Conservation (phyloP, 495 filamentous ascomycete genomes). For the Xylaria flabelliformis region DNA sequence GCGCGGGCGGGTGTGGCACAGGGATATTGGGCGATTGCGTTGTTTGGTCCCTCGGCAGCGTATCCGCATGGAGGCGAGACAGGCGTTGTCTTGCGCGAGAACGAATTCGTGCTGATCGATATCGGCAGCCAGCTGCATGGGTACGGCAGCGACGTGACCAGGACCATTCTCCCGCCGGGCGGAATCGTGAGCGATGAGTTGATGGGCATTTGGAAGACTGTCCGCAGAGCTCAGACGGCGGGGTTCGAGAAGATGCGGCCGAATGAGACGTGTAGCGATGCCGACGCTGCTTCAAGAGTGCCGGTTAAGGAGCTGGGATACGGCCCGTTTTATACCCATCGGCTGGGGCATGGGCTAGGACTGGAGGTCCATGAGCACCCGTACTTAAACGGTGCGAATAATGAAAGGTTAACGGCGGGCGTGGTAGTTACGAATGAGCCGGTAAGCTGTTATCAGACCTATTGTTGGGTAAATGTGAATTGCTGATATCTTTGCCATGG, state of each 20-base stretch:
- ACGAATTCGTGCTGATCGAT: slow-evolving; percentile 41
- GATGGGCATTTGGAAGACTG: slow-evolving; percentile 36
- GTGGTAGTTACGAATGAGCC: slow-evolving; percentile 41
- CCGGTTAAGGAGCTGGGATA: slow-evolving; percentile 33
- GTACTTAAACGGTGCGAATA: slow-evolving; percentile 42
- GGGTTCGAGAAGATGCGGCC: slow-evolving; percentile 31
- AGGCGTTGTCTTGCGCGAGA: slow-evolving; percentile 30
- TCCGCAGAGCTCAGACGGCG: slow-evolving; percentile 32
- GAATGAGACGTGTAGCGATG: slow-evolving; percentile 33
- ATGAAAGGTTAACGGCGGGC: slow-evolving; percentile 34
- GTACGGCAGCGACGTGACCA: slow-evolving; percentile 41
- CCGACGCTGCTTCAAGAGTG: slow-evolving; percentile 35
- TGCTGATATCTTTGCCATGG: background rate
- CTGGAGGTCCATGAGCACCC: slow-evolving; percentile 42
- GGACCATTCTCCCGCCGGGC: slow-evolving; percentile 35
- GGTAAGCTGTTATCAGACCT: slow-evolving; percentile 24
- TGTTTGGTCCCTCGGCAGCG: slow-evolving; percentile 38
- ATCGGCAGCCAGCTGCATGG: slow-evolving; percentile 39
- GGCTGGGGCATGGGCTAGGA: slow-evolving; percentile 39
- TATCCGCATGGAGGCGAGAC: slow-evolving; percentile 36
- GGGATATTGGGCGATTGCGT: slow-evolving; percentile 38
- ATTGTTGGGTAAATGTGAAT: background rate
- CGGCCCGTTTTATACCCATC: slow-evolving; percentile 38
- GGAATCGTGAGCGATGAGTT: slow-evolving; percentile 30
- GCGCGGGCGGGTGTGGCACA: slow-evolving; percentile 33